These are phyloP conservation scores for Amyloporia xantha DNA, from an alignment of 768 basidiomycete species.

Conservation along the genomic window DNA sequence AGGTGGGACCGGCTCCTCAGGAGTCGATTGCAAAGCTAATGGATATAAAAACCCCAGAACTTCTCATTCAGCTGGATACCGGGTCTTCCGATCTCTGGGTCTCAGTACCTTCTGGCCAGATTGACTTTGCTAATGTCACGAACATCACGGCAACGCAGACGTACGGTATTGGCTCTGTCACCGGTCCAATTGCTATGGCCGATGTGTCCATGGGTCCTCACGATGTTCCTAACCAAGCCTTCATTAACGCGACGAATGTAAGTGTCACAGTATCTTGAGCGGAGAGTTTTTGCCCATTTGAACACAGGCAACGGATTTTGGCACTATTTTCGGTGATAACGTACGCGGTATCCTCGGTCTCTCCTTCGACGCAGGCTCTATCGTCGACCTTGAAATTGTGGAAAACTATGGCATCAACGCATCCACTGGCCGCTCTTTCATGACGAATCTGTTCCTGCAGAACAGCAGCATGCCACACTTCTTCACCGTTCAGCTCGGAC, in stretches of 20 bases:
- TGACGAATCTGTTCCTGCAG: conserved; percentile 19
- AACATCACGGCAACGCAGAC: conserved; percentile 24
- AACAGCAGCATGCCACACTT: conserved; percentile 17
- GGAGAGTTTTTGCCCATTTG: background rate
- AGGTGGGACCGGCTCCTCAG: too few species aligned
- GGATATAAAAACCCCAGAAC: too few species aligned
- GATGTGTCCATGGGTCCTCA: conserved; percentile 31
- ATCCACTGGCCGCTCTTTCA: conserved; percentile 15
- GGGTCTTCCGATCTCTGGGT: conserved; percentile 31
- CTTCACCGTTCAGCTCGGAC: conserved; percentile 22
- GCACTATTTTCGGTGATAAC: conserved; percentile 61
- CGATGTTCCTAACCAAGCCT: conserved; percentile 51
- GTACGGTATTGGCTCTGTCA: conserved; percentile 34
- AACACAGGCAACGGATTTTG: conserved; percentile 34
- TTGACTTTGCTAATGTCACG: conserved; percentile 26
- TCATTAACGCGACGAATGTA: conserved; percentile 59
- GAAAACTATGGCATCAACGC: conserved; percentile 10
- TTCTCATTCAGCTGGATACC: conserved; percentile 28
- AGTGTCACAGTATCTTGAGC: background rate
- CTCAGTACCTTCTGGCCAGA: conserved; percentile 5
- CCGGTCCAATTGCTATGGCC: conserved; percentile 30
- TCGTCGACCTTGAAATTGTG: conserved; percentile 39
- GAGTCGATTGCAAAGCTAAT: too few species aligned
- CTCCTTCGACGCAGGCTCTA: conserved; percentile 71
- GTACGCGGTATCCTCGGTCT: conserved; percentile 68